Base-by-base conservation (phyloP, 2,329 filamentous ascomycete species). In the Cladosporium sp. region DNA sequence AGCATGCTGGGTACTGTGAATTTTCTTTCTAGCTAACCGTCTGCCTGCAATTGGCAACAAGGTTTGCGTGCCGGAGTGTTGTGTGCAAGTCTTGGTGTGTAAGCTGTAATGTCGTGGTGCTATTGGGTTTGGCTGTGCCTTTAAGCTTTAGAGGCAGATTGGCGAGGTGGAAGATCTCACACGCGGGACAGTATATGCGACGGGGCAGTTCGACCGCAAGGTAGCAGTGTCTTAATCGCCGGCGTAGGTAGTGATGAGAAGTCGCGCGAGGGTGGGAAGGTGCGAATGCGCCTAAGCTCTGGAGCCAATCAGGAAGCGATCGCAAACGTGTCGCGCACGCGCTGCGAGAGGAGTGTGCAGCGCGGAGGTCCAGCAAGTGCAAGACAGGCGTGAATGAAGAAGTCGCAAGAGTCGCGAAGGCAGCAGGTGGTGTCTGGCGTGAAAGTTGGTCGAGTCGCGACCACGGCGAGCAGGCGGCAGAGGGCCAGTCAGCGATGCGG, bases 301-400 rank as follows among this genome's bases (percentile, higher is more conserved):
- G 41, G 30, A 47, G 61, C 61, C 61, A 64, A 64, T 64, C 61
- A 64, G 34, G 38, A 30, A 28, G 61, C 61, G 61, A 64, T 55
- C 61, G 61, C 61, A 64, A 64, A 57, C 28, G 61, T 57, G 61
- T 44, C 63, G 63, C 52, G 54, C 62, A 51, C 55, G 38, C 55
- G 54, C 30, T 57, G 62, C 52, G 32, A 58, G 21, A 58, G 21
- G 62, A 32, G 49, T 32, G 52, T 32, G 52, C 52, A 55, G 52
- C 26, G 52, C 41, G n/a, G 4, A 58, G 54, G 34, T 41, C 44
- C 54, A 36, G 52, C n/a, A 12, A 12, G 30, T 28, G 47, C 15
- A 28, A 24, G 21, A n/a, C 4, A 18, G 60, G n/a, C 41, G 41
- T 60, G 11, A 18, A 36, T 10, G 1, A 36, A 24, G 21, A 7